Evolutionary conservation across 2,329 filamentous ascomycete genomes (phyloP), one percentile per base, ranked within the genome.

Genomic region (Ascochyta clinopodiicola): DNA sequence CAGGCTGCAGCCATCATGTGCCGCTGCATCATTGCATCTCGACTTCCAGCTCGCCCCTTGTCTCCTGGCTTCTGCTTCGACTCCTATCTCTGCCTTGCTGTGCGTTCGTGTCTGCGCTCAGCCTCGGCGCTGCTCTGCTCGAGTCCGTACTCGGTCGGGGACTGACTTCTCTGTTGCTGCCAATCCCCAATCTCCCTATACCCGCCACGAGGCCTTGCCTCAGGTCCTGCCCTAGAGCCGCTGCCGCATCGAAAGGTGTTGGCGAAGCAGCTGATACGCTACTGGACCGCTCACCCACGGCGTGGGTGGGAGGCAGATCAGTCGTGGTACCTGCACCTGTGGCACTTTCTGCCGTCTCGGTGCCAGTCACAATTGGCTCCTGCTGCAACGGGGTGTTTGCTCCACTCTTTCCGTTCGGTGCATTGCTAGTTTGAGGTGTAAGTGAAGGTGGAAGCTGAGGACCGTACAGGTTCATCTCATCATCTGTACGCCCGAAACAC

Each of bases 401-500:
- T 3, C 65, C 68, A 40, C 67, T 69, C 19, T 57, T 59, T 1
- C 66, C 66, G 36, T 66, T 67, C 3, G 65, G 57, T 6, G 59
- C 47, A 36, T 68, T 69, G 22, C 67, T 70, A 2, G 66, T 65
- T 24, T 73, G 68, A 6, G 72, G 64, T 17, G 66, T 70, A 2
- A 73, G 60, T 13, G 51, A 62, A 6, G 58, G 59, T 2, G 66
- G 64, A 17, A 63, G 56, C 43, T 72, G 69, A 8, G 69, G 66
- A 15, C 67, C 68, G 44, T 65, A 61, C 13, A 85, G 86, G 67
- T 99, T 99, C 94, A 99, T 98, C 73, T 99, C 95, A 49, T 89
- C 86, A 64, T 97, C 91, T 2, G 88, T 88, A 29, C 93, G 86
- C 42, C 92, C 91, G 76, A 97, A 99, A 1, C 89, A 79, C 68